phyloP scores from a whole-genome alignment of 2,329 filamentous ascomycete genomes.

The Hypoxylon sp. region DNA sequence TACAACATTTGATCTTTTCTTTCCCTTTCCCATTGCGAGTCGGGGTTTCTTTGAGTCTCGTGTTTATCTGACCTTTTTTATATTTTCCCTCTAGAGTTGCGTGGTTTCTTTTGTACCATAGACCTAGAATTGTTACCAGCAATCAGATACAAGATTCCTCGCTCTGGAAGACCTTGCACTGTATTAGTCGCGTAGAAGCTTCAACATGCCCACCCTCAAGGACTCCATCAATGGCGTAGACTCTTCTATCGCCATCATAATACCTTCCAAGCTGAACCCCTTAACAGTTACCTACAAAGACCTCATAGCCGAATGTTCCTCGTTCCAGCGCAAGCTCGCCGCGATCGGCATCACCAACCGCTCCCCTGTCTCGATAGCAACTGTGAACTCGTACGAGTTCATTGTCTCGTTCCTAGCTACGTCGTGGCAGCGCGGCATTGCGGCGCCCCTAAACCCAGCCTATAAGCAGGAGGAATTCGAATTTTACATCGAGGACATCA shows the following conservation, averaged over 20 bases:
- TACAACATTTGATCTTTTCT: conserved; percentile 17
- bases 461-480: conserved; percentile 94
- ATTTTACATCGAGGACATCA: conserved; percentile 91
- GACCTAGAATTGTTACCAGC: conserved; percentile 23
- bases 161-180: conserved; percentile 5
- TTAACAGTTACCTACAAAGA: conserved; percentile 78
- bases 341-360: conserved; percentile 76
- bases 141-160: conserved; percentile 14
- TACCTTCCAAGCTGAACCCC: conserved; percentile 73
- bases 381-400: conserved; percentile 89
- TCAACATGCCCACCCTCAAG: conserved; percentile 60
- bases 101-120: conserved; percentile 21
- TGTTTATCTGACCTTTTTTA: conserved; percentile 1
- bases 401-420: conserved; percentile 88
- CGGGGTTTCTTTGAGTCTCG: conserved; percentile 5
- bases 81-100: conserved; percentile 7
- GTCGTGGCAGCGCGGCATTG: conserved; percentile 85
- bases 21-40: conserved; percentile 15
- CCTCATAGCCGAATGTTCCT: conserved; percentile 73
- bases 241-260: conserved; percentile 73
- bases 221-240: conserved; percentile 63
- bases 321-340: conserved; percentile 84
- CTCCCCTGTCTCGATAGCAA: conserved; percentile 83
- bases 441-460: conserved; percentile 86
- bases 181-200: conserved; percentile 7